Conservation (phyloP, 2,329 filamentous ascomycete genomes). For the Sarocladium brachiariae region DNA sequence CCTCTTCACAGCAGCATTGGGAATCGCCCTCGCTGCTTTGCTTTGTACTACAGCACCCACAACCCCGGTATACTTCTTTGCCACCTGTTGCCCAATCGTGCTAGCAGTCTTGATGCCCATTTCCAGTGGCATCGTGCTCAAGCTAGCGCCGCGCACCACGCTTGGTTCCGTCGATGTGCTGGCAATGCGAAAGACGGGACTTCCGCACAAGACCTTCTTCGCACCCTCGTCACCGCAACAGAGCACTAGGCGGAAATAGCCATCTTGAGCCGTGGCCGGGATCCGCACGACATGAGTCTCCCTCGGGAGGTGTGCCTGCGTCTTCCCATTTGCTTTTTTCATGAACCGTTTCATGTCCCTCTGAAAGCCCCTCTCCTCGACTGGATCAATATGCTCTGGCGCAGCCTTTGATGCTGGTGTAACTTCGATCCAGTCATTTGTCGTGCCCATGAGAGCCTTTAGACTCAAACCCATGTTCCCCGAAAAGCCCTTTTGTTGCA, state of each 20-base stretch:
- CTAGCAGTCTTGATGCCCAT: slow-evolving; percentile 52
- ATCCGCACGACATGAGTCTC: slow-evolving; percentile 61
- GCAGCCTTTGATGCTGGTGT: slow-evolving; percentile 48
- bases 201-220: slow-evolving; percentile 55
- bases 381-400: slow-evolving; percentile 41
- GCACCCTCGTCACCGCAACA: slow-evolving; percentile 35
- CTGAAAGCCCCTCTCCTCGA: slow-evolving; percentile 60
- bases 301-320: slow-evolving; percentile 43
- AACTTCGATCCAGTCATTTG: slow-evolving; percentile 59
- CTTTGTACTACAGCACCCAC: slow-evolving; percentile 33
- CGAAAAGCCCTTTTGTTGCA: slow-evolving; percentile 62
- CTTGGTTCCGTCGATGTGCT: slow-evolving; percentile 56
- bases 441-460: slow-evolving; percentile 54
- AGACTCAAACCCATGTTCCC: slow-evolving; percentile 62
- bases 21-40: slow-evolving; percentile 29
- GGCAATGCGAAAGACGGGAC: slow-evolving; percentile 62
- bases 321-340: slow-evolving; percentile 44
- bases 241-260: slow-evolving; percentile 62
- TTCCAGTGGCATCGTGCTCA: slow-evolving; percentile 59
- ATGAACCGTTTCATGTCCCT: slow-evolving; percentile 58
- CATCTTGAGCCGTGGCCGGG: slow-evolving; percentile 55
- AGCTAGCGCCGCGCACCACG: slow-evolving; percentile 56
- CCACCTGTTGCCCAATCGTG: slow-evolving; percentile 38
- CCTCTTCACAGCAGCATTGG: slow-evolving; percentile 17
- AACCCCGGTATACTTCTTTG: slow-evolving; percentile 34